Base-by-base conservation (phyloP, 1,139 yeast species). In the Casaregolazyma lundiana region DNA sequence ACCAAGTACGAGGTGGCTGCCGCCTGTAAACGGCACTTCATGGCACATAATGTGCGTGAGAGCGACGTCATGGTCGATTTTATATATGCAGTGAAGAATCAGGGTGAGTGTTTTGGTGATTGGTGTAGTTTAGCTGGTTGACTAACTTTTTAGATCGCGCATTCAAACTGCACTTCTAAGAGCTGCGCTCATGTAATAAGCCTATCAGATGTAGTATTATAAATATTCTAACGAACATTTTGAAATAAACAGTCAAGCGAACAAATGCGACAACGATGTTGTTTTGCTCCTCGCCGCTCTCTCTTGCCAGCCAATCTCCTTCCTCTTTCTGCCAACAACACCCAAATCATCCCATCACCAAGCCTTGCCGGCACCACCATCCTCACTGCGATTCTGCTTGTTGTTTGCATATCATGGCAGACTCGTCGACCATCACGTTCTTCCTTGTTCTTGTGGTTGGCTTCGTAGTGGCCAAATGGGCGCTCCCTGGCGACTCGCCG, bases 1-100 rank as follows among this genome's bases (percentile, higher is more conserved):
- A 59, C 78, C 46, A 81, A 80, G 56, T 65, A 65, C 11, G 86
- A 80, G 54, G 69, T 79, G 40, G 81, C 86, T 0, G 65, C 64
- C 7, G 72, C 72, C 9, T 75, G 79, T 32, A 80, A 80, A 63
- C 76, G 73, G 48, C 94, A 87, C 62, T 84, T 86, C 53, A 52
- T 71, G 54, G 71, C 70, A 36, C 75, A 80, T 46, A 76, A 77
- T n/a, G 78, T 78, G 3, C 77, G 84, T 53, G 96, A 87, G 59
- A 81, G 82, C 53, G 96, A 87, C 58, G 77, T 81, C 36, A 78
- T 87, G 37, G 83, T 92, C 38, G 85, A 82, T 56, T 87, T 87
- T 59, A 70, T 87, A 49, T 87, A 87, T 65, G 79, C 83, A 54
- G 87, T 84, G 45, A 77, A 77, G 58, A 80, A 84, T 59, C 83